phyloP scores from a whole-genome alignment of 495 filamentous ascomycete genomes.

The Glutinoglossum americanum region DNA sequence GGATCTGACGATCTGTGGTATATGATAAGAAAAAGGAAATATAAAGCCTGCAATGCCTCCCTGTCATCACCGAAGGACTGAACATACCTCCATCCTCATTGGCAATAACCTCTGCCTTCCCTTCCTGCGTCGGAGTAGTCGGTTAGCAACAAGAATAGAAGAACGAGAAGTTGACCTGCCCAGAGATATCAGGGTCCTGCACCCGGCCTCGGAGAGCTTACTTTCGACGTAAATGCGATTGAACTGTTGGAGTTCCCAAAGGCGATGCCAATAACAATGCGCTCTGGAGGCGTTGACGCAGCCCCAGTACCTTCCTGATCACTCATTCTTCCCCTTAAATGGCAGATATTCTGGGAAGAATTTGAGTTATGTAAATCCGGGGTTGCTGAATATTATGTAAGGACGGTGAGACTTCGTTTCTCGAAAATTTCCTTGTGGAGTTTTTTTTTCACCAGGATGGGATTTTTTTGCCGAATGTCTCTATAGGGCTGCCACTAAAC shows the following conservation, averaged over 20 bases:
- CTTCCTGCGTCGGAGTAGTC: constrained; percentile 33
- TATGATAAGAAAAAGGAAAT: neutral
- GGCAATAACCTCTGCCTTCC: constrained; percentile 91
- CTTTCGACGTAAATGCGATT: constrained; percentile 61
- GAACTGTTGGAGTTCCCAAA: constrained; percentile 98
- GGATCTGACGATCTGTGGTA: constrained; percentile 79
- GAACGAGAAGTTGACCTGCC: neutral
- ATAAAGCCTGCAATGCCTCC: neutral
- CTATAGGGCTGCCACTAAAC: neutral
- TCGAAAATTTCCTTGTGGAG: neutral
- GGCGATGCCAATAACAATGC: constrained; percentile 78
- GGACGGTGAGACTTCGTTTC: no score
- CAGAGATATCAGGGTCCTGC: neutral
- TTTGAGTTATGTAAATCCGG: neutral
- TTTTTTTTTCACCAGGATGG: neutral
- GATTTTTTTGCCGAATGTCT: neutral
- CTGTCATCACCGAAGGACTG: constrained; percentile 3
- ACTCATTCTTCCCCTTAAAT: constrained; percentile 24
- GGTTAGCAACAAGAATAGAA: neutral
- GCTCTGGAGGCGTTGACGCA: constrained; percentile 24
- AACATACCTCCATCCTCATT: constrained; percentile 89
- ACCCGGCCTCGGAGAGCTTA: constrained; percentile 18
- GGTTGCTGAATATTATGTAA: no score
- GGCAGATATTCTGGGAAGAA: neutral
- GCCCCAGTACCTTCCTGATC: constrained; percentile 24